Evolutionary conservation across 2,329 filamentous ascomycete genomes (phyloP).

Genomic region (Ascochyta viciae-villosae): DNA sequence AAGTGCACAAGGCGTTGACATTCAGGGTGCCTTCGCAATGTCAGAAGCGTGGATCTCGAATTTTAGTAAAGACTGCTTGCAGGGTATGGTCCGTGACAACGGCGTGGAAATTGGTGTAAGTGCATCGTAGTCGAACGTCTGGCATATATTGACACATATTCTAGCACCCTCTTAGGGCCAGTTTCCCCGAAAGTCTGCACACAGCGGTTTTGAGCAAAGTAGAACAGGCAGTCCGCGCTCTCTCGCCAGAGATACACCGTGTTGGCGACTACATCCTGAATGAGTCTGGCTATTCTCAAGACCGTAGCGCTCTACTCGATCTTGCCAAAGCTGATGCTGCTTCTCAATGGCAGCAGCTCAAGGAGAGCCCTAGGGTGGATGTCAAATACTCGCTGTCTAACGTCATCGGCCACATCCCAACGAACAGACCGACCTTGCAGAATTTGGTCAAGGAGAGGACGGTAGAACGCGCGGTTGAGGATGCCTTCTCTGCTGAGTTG

Average conservation of each 20-base stretch:
- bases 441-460: slow-evolving; percentile 28
- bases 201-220: slow-evolving; percentile 16
- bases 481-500: slow-evolving; percentile 35
- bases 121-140: neutral
- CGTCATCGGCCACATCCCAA: slow-evolving; percentile 18
- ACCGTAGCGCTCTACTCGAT: slow-evolving; percentile 23
- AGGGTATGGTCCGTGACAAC: slow-evolving; percentile 24
- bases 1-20: slow-evolving; percentile 14
- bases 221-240: slow-evolving; percentile 20
- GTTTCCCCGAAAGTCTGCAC: slow-evolving; percentile 20
- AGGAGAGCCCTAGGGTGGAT: slow-evolving; percentile 28
- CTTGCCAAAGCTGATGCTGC: slow-evolving; percentile 29
- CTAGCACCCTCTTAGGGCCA: slow-evolving; percentile 9
- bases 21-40: slow-evolving; percentile 29
- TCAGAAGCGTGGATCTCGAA: slow-evolving; percentile 33
- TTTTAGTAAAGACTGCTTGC: slow-evolving; percentile 21
- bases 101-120: slow-evolving; percentile 33
- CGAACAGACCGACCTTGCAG: slow-evolving; percentile 15
- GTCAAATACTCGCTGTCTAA: slow-evolving; percentile 33
- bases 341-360: slow-evolving; percentile 33
- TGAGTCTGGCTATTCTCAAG: slow-evolving; percentile 10
- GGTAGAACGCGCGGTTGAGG: slow-evolving; percentile 29
- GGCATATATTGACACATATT: slow-evolving; percentile 8
- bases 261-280: slow-evolving; percentile 32
- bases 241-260: slow-evolving; percentile 12